Base-by-base conservation (phyloP, 495 filamentous ascomycete species). In the Melanomma pulvis-pyrius region DNA sequence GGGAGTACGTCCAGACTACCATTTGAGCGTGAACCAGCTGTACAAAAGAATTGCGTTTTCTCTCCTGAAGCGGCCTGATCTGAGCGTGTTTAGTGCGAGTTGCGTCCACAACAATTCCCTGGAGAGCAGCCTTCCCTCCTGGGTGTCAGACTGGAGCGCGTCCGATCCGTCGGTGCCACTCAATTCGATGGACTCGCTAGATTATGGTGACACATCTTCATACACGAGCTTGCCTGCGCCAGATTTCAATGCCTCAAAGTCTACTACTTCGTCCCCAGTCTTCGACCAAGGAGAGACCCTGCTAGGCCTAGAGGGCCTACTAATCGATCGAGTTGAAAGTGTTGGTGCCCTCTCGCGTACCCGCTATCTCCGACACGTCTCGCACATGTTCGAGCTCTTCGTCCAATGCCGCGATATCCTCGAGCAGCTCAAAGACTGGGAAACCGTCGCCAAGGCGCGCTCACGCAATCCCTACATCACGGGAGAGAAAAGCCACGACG, bases 61-160 rank as follows among this genome's bases (percentile, higher is more conserved):
- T 13, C 22, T 59, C 24, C 60, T 69, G 25, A 19, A 21, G 54
- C 32, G 53, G n/a, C n/a, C 25, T 25, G 50, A 58, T 51, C 55
- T 69, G 9, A n/a, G 26, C 13, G 53, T 49, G 3, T 60, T 70
- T n/a, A 32, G 28, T 34, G 54, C 55, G 21, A 32, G 53, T 26
- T 30, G 51, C n/a, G 54, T 65, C 9, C 53, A 30, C 52, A 19
- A 53, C 4, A 22, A 30, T 8, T 55, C 26, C 1, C 19, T 41
- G n/a, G 47, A 17, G 21, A 60, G 11, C 1, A 32, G 28, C 17
- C 51, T 70, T n/a, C 67, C 61, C n/a, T 60, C 67, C 7, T 70
- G 67, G 67, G 54, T 70, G 12, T 41, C 67, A 22, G 63, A 65
- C 32, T 59, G 63, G 63, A 57, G 61, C 22, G 29, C 25, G 9